Percentiles rank a stretch among this genome's conserved stretches.
These are phyloP conservation scores for Nitzschia sp. DNA, from an alignment of 108 stramenopile genomes.

Conservation along the genomic window DNA sequence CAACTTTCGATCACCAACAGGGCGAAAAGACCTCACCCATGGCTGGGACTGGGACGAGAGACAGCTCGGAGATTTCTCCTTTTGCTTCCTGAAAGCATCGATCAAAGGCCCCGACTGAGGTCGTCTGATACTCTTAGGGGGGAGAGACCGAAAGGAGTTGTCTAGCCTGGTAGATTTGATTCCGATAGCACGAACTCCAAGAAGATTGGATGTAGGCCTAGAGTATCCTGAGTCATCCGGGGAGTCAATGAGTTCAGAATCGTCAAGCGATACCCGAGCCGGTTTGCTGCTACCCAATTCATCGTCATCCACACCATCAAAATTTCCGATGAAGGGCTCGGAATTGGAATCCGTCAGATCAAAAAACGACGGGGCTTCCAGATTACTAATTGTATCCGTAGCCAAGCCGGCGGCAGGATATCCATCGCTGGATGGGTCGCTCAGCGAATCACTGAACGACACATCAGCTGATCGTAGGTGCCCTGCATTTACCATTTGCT, in stretches of 20 bases:
- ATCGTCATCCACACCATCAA: not conserved
- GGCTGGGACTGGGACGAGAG: not conserved
- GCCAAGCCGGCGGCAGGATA: not conserved
- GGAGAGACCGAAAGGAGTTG: too few relatives aligned
- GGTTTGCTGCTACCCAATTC: not conserved
- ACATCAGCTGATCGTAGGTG: not conserved
- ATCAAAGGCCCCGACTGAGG: not conserved
- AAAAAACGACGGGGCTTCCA: constrained; percentile 1
- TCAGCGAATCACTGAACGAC: not conserved
- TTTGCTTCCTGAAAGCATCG: not conserved
- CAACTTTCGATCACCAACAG: too few relatives aligned
- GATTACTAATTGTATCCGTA: too few relatives aligned
- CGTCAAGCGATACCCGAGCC: constrained; percentile 3
- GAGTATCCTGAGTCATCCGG: not conserved
- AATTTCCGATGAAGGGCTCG: not conserved
- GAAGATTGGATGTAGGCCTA: not conserved
- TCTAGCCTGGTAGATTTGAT: too few relatives aligned
- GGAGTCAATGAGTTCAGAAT: not conserved
- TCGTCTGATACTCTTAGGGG: not conserved
- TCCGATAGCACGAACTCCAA: not conserved
- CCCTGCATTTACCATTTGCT: too few relatives aligned
- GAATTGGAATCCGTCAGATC: constrained; percentile 12
- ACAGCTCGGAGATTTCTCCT: not conserved
- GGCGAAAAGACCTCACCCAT: not conserved
- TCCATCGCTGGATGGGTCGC: not conserved